These are phyloP conservation scores for Pleurotus citrinopileatus DNA, from an alignment of 768 basidiomycete species.

Conservation along the genomic window DNA sequence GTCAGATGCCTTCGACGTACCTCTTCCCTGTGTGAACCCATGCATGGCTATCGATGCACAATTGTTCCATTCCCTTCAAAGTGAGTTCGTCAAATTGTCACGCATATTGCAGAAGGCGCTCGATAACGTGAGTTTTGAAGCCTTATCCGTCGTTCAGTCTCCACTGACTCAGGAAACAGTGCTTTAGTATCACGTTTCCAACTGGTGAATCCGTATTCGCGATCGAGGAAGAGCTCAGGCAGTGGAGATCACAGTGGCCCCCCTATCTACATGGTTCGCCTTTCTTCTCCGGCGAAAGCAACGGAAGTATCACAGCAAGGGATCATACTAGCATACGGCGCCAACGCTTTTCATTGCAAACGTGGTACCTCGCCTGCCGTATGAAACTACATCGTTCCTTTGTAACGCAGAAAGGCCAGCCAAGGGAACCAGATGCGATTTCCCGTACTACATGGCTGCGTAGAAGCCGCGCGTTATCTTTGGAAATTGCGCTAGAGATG, in stretches of 20 bases:
- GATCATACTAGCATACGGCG: constrained; percentile 27
- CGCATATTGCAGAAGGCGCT: constrained; percentile 38
- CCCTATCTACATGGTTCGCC: constrained; percentile 35
- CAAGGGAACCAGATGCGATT: constrained; percentile 18
- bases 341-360: constrained; percentile 41
- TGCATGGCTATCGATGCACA: constrained; percentile 31
- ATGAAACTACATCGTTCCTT: constrained; percentile 44
- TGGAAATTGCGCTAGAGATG: constrained; percentile 33
- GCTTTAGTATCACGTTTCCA: constrained; percentile 32
- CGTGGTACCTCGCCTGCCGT: constrained; percentile 44
- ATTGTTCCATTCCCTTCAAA: constrained; percentile 27
- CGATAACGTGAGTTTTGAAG: constrained; percentile 30
- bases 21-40: constrained; percentile 27
- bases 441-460: constrained; percentile 24
- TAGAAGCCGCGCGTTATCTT: constrained; percentile 34
- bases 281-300: constrained; percentile 24
- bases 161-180: too few relatives aligned
- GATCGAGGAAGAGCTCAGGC: constrained; percentile 39
- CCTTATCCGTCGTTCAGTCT: too few relatives aligned
- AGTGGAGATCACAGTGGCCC: constrained; percentile 42
- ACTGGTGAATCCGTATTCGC: constrained; percentile 33
- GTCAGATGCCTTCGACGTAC: constrained; percentile 33
- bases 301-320: constrained; percentile 22
- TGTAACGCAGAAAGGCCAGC: constrained; percentile 31
- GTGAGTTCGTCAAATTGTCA: constrained; percentile 33